Conservation (phyloP, 805 yeast genomes). For the Lipomyces orientalis region DNA sequence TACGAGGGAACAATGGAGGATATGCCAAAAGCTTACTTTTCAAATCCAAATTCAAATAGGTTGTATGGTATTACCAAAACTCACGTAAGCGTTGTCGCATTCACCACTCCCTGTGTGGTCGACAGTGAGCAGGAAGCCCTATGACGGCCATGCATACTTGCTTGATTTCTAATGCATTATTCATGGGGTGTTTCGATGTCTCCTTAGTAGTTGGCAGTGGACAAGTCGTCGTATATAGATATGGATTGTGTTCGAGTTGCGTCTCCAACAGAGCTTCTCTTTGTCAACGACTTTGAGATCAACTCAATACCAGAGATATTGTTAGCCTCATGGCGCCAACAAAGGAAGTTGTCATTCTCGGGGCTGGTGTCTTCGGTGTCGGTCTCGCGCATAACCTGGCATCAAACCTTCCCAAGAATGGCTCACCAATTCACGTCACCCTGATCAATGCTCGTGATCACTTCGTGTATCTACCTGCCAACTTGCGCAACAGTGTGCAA, state of each 20-base stretch:
- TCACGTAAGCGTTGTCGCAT: too few species aligned
- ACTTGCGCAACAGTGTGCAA: slow-evolving; percentile 24
- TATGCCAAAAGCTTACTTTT: too few species aligned
- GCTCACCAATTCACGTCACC: slow-evolving; percentile 12
- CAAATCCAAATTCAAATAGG: too few species aligned
- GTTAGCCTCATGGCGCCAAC: neutral
- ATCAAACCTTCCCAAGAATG: neutral
- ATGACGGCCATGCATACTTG: neutral
- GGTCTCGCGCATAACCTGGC: neutral
- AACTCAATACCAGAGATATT: neutral
- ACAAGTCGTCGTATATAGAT: too few species aligned
- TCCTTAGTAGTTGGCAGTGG: neutral
- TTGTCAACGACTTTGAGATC: neutral
- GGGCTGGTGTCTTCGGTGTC: slow-evolving; percentile 31
- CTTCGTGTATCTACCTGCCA: slow-evolving; percentile 23
- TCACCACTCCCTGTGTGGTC: too few species aligned
- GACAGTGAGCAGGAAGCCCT: too few species aligned
- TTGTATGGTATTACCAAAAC: too few species aligned
- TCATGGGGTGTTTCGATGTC: neutral
- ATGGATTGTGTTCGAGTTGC: too few species aligned
- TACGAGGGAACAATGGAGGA: too few species aligned
- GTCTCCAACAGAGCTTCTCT: neutral
- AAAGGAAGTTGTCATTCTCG: slow-evolving; percentile 25
- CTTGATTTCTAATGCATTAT: neutral
- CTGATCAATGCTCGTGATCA: slow-evolving; percentile 24